Base-by-base conservation (phyloP, 83 land plant species). In the Diphasiastrum complanatum region DNA sequence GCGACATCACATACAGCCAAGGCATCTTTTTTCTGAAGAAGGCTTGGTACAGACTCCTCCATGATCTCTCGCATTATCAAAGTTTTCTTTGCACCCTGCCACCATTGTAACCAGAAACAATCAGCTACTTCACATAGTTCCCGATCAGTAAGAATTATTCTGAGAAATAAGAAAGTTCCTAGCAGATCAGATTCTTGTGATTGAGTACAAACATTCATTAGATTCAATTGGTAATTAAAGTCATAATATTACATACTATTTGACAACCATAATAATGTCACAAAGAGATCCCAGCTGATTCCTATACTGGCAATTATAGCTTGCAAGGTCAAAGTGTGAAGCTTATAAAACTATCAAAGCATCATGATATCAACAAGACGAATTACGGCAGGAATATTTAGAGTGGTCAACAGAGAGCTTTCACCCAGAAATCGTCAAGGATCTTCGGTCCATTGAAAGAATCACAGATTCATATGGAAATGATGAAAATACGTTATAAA, bases 1-100 rank as follows among this genome's bases (percentile, higher is more conserved):
- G 97, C 97, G 14, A 89, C 68, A 65, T 95, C 99, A 75, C 99
- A 95, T 24, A 83, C 54, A 14, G 92, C 86, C 69, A 95, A 75
- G 37, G 81, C 81, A 23, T 86, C 93, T 70, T 73, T 86, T 31
- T 63, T 71, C 26, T 76, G 70, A 33, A 86, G 65, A 47, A 95
- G 47, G 5, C 55, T 52, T 30, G 65, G 48, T 20, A 95, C 80
- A 22, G 63, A 73, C 60, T 82, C 83, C 61, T 78, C 89, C 8
- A 81, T 78, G 46, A 95, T 79, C 68, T 95, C 93, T 50, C 89
- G 75, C 75, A 89, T 46, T 8, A 89, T 66, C 53, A 95, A 75
- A 4, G 85, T 89, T 57, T 89, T 95, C 72, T 81, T 86, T 6
- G 68, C 35, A 25, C 79, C 93, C 99, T 93, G 60, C 59, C n/a